Base-by-base conservation (phyloP, 305 asterid species). In the Ajuga reptans region DNA sequence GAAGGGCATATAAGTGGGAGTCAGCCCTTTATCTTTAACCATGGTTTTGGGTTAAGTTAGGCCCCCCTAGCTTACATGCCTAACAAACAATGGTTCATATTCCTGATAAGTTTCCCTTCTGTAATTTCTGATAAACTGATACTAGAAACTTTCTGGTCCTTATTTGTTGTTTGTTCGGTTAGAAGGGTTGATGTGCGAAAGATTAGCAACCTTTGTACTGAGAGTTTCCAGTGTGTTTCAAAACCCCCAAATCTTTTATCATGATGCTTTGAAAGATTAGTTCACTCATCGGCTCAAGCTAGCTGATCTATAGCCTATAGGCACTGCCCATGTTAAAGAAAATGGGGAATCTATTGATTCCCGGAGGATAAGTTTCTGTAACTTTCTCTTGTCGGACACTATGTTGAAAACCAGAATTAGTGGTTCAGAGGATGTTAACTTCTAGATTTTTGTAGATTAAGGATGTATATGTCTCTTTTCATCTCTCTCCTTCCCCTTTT, bases 101-200 rank as follows among this genome's bases (percentile, higher is more conserved):
- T 58, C 53, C 12, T 31, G 4, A 4, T 17, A 9, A 36, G 24
- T 36, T 60, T 39, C 60, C 12, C 36, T 46, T 11, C 55, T 5
- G 15, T 42, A 10, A 54, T 53, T 65, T 71, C 24, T 64, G 54
- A 66, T 71, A 45, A 47, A 16, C 33, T 64, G 16, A 24, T 54
- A 55, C 18, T 33, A 16, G 46, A 70, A 10, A 51, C 6, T 4
- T 45, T 1, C 0, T 10, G 39, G 52, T 18, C 15, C 65, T 37
- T 16, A 2, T 36, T 27, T 17, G 16, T 59, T 66, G 42, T 68
- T 74, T 36, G n/a, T 59, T 33, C 11, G 27, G 64, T 74, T 27
- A 50, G 39, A 66, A 47, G 12, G 4, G 12, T 37, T 33, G 65
- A 46, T 59, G 49, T 55, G 73, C 24, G 17, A 39, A 27, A 50